A percentile compares a stretch with the other conserved stretches of the same genome.
These are phyloP conservation scores for Mycena indigotica DNA, from an alignment of 768 basidiomycete species.

Conservation along the genomic window DNA sequence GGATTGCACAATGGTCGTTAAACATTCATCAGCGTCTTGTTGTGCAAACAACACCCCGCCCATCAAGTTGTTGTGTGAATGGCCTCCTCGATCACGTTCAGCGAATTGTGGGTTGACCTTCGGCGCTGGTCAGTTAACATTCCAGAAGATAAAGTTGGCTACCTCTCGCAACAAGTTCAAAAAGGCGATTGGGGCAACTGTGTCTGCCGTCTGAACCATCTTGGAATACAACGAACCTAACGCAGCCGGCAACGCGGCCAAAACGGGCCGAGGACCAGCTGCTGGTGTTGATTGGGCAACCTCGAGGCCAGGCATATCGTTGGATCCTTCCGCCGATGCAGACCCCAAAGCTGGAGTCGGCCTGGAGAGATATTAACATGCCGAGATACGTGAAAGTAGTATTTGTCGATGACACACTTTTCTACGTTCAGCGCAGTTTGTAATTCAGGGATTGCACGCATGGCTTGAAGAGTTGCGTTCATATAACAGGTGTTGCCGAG, in stretches of 20 bases:
- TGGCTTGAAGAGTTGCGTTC: conserved; percentile 93
- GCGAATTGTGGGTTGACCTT: conserved; percentile 88
- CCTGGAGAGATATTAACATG: background rate
- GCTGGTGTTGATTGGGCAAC: conserved; percentile 9
- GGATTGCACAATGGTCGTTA: conserved; percentile 70
- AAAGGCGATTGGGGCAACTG: conserved; percentile 70
- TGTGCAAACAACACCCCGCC: conserved; percentile 64
- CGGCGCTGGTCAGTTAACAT: background rate
- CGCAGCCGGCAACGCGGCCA: conserved; percentile 45
- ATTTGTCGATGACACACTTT: conserved; percentile 50
- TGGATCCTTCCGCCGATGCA: background rate
- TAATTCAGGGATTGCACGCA: conserved; percentile 90
- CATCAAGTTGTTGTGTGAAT: conserved; percentile 35
- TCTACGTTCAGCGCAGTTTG: conserved; percentile 61
- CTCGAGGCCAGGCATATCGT: conserved; percentile 7
- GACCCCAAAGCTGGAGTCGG: background rate
- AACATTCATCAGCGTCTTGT: conserved; percentile 96
- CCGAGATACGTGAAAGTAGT: too few species aligned
- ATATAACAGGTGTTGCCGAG: conserved; percentile 98
- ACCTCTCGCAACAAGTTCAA: conserved; percentile 68
- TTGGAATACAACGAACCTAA: conserved; percentile 70
- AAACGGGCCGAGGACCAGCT: conserved; percentile 39
- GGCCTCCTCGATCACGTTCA: conserved; percentile 57
- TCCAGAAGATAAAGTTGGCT: conserved; percentile 25
- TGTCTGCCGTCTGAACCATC: conserved; percentile 78